These are phyloP conservation scores for Chlorokybus atmophyticus DNA, from an alignment of 139 green algal species.

Conservation along the genomic window DNA sequence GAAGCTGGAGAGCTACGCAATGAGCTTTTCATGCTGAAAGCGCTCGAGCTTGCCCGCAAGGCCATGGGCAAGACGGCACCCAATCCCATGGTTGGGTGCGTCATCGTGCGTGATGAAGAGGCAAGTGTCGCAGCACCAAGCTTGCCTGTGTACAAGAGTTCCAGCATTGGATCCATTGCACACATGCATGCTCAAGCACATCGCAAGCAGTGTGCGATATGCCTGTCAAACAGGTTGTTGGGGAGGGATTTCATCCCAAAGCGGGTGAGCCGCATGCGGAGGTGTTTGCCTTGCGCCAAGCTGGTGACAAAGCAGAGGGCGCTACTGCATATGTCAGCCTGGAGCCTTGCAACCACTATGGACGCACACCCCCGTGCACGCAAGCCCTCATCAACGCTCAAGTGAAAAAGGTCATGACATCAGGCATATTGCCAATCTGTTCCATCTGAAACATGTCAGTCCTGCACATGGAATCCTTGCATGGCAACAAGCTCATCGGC, in stretches of 20 bases:
- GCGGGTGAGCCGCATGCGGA: conserved; percentile 92
- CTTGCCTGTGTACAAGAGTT: too few species aligned
- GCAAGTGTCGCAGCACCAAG: too few species aligned
- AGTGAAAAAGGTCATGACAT: conserved; percentile 42
- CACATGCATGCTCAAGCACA: too few species aligned
- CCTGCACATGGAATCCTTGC: too few species aligned
- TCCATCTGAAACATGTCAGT: too few species aligned
- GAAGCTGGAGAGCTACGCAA: too few species aligned
- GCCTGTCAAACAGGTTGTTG: conserved; percentile 51
- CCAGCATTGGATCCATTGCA: too few species aligned
- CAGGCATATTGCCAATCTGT: too few species aligned
- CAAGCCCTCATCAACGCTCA: conserved; percentile 67
- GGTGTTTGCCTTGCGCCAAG: conserved; percentile 79
- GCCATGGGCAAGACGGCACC: conserved; percentile 69
- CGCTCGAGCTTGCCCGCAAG: conserved; percentile 59
- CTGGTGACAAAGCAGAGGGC: conserved; percentile 32
- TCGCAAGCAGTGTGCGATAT: too few species aligned
- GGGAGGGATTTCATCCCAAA: conserved; percentile 86
- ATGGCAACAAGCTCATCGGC: too few species aligned
- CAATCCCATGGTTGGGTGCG: conserved; percentile 92
- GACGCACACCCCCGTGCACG: conserved; percentile 84
- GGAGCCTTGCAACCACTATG: conserved; percentile 95
- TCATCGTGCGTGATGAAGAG: conserved; percentile 66
- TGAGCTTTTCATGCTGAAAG: conserved; percentile 60
- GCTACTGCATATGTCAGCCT: conserved; percentile 96